A percentile compares a stretch with the other conserved stretches of the same genome.
These are phyloP conservation scores for Akanthomyces dipterigenus DNA, from an alignment of 2,329 filamentous ascomycete genomes.

Conservation along the genomic window DNA sequence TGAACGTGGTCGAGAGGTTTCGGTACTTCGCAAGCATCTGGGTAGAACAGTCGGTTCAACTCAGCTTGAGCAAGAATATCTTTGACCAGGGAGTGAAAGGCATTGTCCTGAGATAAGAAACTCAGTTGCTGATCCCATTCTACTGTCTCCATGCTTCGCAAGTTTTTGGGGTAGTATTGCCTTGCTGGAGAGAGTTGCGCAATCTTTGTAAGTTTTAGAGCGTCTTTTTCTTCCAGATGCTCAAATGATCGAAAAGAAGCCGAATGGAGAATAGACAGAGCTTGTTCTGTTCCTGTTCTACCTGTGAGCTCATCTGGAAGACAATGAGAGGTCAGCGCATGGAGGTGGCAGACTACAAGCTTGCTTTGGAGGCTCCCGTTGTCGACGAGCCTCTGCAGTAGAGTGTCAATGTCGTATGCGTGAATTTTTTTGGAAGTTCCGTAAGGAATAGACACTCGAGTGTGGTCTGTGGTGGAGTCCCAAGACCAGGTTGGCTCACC, in stretches of 20 bases:
- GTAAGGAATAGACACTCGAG: background rate
- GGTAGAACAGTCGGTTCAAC: background rate
- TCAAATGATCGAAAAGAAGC: conserved; percentile 38
- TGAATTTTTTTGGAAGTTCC: background rate
- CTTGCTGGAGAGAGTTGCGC: background rate
- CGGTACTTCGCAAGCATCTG: background rate
- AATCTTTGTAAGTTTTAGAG: background rate
- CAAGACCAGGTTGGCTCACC: background rate
- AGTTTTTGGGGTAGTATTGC: background rate
- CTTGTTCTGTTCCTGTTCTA: conserved; percentile 46
- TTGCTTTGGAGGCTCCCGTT: conserved; percentile 46
- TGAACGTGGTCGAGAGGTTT: background rate
- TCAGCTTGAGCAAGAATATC: background rate
- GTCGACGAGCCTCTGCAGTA: conserved; percentile 29
- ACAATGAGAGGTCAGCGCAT: conserved; percentile 45
- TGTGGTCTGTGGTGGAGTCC: background rate
- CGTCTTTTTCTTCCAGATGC: background rate
- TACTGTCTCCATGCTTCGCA: background rate
- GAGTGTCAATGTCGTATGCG: background rate
- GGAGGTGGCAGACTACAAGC: conserved; percentile 42
- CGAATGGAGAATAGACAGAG: conserved; percentile 38
- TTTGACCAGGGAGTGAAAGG: background rate
- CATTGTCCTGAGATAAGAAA: background rate
- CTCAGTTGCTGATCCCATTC: background rate
- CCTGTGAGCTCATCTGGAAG: conserved; percentile 41